phyloP scores from a whole-genome alignment of 108 stramenopile genomes.

The Stephanodiscus triporus region DNA sequence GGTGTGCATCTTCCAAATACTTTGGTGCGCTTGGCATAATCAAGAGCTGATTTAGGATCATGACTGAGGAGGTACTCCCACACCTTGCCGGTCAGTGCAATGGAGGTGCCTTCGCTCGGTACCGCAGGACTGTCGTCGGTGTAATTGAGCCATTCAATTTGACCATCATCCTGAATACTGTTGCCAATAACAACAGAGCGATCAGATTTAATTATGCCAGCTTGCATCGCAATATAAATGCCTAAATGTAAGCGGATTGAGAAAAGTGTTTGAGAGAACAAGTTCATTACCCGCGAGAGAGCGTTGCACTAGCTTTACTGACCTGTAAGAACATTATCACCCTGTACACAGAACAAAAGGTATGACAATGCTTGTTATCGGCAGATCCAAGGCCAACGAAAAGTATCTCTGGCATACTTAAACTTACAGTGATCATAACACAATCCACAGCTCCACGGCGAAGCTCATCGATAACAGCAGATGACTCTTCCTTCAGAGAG shows the following conservation, averaged over 20 bases:
- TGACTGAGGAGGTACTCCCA: constrained; percentile 41
- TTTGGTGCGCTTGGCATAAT: constrained; percentile 33
- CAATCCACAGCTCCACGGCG: constrained; percentile 50
- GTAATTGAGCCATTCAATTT: constrained; percentile 42
- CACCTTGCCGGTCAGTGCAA: constrained; percentile 67
- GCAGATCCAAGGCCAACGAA: background rate
- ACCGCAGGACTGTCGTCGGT: constrained; percentile 21
- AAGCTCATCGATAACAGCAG: constrained; percentile 55
- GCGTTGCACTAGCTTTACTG: too few species aligned
- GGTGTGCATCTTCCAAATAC: constrained; percentile 75
- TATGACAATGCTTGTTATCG: background rate
- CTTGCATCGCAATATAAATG: too few species aligned
- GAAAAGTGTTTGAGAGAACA: too few species aligned
- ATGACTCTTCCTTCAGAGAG: constrained; percentile 56
- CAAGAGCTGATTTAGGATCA: constrained; percentile 37
- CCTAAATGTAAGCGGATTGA: too few species aligned
- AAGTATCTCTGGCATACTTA: background rate
- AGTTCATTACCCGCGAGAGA: too few species aligned
- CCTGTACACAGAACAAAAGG: constrained; percentile 16
- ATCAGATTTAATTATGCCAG: constrained; percentile 45
- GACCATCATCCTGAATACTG: constrained; percentile 19
- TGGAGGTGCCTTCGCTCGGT: constrained; percentile 11
- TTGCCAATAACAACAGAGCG: constrained; percentile 45
- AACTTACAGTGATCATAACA: constrained; percentile 53
- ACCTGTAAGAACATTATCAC: constrained; percentile 63